These are phyloP conservation scores for Phytophthora palmivora DNA, from an alignment of 352 stramenopile species.

Conservation along the genomic window DNA sequence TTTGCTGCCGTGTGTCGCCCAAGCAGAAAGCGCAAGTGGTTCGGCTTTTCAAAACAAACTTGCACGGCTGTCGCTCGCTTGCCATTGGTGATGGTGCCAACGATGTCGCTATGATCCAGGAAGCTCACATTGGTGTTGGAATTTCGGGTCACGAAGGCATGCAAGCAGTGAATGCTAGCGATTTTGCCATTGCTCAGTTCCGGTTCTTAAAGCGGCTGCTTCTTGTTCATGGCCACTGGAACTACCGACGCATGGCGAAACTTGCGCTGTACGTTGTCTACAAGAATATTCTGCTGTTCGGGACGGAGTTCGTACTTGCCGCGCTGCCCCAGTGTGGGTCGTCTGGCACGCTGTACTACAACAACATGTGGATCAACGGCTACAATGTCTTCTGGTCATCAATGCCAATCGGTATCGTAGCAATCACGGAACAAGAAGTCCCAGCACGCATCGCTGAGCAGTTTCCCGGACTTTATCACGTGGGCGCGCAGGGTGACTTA, in stretches of 20 bases:
- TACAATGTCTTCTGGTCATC: slow-evolving; percentile 98
- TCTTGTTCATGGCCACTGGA: slow-evolving; percentile 98
- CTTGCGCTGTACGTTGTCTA: slow-evolving; percentile 99
- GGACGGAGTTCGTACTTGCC: slow-evolving; percentile 89
- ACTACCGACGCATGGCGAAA: slow-evolving; percentile 97
- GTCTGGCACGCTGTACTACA: slow-evolving; percentile 85
- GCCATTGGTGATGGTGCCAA: slow-evolving; percentile 99
- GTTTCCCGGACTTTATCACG: slow-evolving; percentile 86
- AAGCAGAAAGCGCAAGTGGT: slow-evolving; percentile 94
- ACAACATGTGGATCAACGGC: slow-evolving; percentile 93
- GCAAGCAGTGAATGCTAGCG: slow-evolving; percentile 97
- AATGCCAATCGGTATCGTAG: slow-evolving; percentile 90
- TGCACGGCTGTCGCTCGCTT: slow-evolving; percentile 90
- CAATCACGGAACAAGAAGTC: slow-evolving; percentile 86
- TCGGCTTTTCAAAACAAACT: slow-evolving; percentile 84
- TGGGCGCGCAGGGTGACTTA: slow-evolving; percentile 78
- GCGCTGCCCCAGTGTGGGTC: slow-evolving; percentile 67
- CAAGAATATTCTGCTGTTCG: slow-evolving; percentile 97
- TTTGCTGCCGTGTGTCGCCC: slow-evolving; percentile 92
- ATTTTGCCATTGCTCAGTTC: slow-evolving; percentile 99
- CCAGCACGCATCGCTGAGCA: slow-evolving; percentile 68
- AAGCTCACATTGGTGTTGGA: slow-evolving; percentile 98
- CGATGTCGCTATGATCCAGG: slow-evolving; percentile 99
- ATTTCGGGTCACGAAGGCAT: slow-evolving; percentile 99
- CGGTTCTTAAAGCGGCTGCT: slow-evolving; percentile 95